phyloP scores from a whole-genome alignment of 2,329 filamentous ascomycete genomes.

The Daldinia sp. region DNA sequence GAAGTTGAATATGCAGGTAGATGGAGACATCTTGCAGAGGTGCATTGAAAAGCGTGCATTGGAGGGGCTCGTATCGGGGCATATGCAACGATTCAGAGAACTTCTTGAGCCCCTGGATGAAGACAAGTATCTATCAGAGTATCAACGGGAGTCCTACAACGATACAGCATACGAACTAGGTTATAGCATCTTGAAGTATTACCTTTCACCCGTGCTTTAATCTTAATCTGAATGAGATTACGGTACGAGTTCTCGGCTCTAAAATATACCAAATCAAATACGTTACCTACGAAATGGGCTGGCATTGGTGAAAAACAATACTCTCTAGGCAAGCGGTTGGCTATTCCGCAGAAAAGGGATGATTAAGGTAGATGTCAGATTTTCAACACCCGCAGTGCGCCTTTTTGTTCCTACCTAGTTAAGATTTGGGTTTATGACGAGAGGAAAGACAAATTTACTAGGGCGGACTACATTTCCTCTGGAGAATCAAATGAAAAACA shows the following conservation, averaged over 20 bases:
- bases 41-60: slow-evolving; percentile 59
- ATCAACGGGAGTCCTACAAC: slow-evolving; percentile 42
- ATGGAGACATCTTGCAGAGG: slow-evolving; percentile 70
- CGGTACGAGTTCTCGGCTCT: neutral
- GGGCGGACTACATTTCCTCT: neutral
- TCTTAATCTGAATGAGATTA: neutral
- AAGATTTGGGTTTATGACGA: neutral
- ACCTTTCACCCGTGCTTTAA: slow-evolving; percentile 60
- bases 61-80: slow-evolving; percentile 56
- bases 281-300: neutral
- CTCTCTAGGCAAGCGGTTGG: neutral
- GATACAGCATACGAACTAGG: slow-evolving; percentile 54
- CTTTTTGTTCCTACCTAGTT: neutral
- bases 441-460: neutral
- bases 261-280: neutral
- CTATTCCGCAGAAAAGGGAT: neutral
- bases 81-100: slow-evolving; percentile 43
- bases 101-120: slow-evolving; percentile 60
- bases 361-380: neutral
- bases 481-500: neutral
- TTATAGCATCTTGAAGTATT: slow-evolving; percentile 64
- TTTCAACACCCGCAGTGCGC: neutral
- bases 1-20: slow-evolving; percentile 66
- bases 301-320: neutral
- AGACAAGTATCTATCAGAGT: slow-evolving; percentile 50